Evolutionary conservation across 2,329 filamentous ascomycete species (phyloP), one percentile per base, ranked within the genome.

Genomic region (Thelonectria discophora): DNA sequence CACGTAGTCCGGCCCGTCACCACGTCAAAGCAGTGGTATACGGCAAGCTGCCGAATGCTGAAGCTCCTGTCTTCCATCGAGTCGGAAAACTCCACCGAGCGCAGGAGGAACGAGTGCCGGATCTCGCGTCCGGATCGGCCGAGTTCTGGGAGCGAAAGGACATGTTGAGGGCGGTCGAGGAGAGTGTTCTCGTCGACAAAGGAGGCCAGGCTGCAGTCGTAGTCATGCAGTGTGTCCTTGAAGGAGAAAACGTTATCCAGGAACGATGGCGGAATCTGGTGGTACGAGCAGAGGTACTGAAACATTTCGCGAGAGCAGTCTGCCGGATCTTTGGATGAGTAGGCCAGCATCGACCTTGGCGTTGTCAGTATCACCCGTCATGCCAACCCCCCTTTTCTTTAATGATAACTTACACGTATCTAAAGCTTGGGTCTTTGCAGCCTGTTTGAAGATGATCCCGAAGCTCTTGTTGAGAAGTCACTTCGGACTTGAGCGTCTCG

Each of bases 11-110:
- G 53, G 0, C 65, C 65, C 2, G 18, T 67, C 0, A 52, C 5
- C 0, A 65, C 46, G 2, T 68, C 65, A 13, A 68, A 68, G 0
- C 59, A 68, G 47, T 65, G 65, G 12, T 68, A 65, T 1, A 65
- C 56, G 5, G 65, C 65, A 1, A 68, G 65, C 2, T 67, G 65
- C 0, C 65, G 56, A 9, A 67, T 47, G 1, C 24, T 45, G 59
- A 55, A 67, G 2, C 24, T 27, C 21, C 1, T 18, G 7, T 24
- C 32, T 1, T 17, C n/a, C 0, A 61, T 1, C 5, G 65, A 65
- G 0, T 1, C 21, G 0, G 63, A 67, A 2, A 17, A 43, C 9
- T 67, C 65, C 0, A 67, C 62, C 2, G 65, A 67, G 4, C 66
- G 20, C 2, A 69, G 10, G 12, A 68, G 11, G 5, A 68, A 68